Percentiles rank a stretch among this genome's conserved stretches.
These are phyloP conservation scores for Pichia eremophila DNA, from an alignment of 805 yeast species.

Conservation along the genomic window DNA sequence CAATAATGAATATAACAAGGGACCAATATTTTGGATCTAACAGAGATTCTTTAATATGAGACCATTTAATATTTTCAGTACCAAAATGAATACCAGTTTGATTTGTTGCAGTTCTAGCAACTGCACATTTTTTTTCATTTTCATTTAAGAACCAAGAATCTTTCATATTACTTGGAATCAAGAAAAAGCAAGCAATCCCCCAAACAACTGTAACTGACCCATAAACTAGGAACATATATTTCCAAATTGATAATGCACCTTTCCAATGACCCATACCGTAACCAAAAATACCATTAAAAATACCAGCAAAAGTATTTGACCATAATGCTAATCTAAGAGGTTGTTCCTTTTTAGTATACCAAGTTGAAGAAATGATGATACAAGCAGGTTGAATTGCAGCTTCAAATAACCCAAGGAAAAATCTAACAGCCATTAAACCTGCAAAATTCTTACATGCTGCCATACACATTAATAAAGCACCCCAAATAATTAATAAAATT, in stretches of 20 bases:
- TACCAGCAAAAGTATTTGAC: conserved; percentile 5
- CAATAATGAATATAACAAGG: conserved; percentile 26
- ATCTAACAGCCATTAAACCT: conserved; percentile 36
- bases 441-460: conserved; percentile 35
- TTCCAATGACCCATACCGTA: conserved; percentile 8
- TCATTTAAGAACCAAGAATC: conserved; percentile 34
- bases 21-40: conserved; percentile 28
- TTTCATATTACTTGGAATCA: conserved; percentile 35
- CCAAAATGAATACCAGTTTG: conserved; percentile 28
- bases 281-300: conserved; percentile 11
- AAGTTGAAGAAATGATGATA: conserved; percentile 19
- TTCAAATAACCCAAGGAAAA: conserved; percentile 37
- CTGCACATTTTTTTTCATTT: conserved; percentile 25
- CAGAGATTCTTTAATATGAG: conserved; percentile 36
- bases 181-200: conserved; percentile 14
- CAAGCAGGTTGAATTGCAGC: conserved; percentile 22
- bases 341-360: conserved; percentile 17
- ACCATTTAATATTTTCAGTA: conserved; percentile 30
- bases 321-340: conserved; percentile 18
- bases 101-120: conserved; percentile 27
- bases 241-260: conserved; percentile 26
- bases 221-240: conserved; percentile 30
- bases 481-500: conserved; percentile 34
- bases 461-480: conserved; percentile 34
- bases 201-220: conserved; percentile 3